Evolutionary conservation across 345 rosid species (phyloP).

Genomic region (Turritis glabra): DNA sequence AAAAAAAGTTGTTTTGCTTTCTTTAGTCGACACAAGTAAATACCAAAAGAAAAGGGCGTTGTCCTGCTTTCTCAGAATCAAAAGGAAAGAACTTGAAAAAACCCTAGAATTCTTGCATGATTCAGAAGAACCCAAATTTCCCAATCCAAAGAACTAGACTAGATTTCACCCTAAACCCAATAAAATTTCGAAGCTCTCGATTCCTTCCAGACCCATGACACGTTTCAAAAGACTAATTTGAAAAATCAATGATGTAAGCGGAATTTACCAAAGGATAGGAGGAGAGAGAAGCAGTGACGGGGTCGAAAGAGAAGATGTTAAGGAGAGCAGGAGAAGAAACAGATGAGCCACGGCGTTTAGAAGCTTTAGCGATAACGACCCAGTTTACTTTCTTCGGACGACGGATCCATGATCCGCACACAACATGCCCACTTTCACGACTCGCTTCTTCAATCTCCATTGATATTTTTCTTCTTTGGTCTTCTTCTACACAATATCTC

Average conservation of each 20-base stretch:
- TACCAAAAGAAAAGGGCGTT: background rate
- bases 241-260: background rate
- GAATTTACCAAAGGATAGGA: slow-evolving; percentile 66
- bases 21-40: slow-evolving; percentile 25
- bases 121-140: background rate
- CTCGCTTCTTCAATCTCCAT: slow-evolving; percentile 51
- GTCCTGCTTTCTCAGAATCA: slow-evolving; percentile 3
- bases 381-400: slow-evolving; percentile 68
- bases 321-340: slow-evolving; percentile 52
- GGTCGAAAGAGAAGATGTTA: slow-evolving; percentile 83
- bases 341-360: slow-evolving; percentile 43
- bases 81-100: background rate
- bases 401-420: slow-evolving; percentile 94
- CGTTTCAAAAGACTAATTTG: background rate
- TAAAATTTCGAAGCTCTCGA: background rate
- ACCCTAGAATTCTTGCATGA: background rate
- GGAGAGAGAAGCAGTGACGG: slow-evolving; percentile 59
- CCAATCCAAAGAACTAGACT: background rate
- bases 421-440: slow-evolving; percentile 47
- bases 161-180: slow-evolving; percentile 13
- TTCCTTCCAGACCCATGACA: background rate
- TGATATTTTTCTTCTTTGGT: background rate
- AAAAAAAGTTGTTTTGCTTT: background rate
- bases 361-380: slow-evolving; percentile 69
- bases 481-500: background rate